These are phyloP conservation scores for Scleroderma citrinum DNA, from an alignment of 768 basidiomycete species.

Conservation along the genomic window DNA sequence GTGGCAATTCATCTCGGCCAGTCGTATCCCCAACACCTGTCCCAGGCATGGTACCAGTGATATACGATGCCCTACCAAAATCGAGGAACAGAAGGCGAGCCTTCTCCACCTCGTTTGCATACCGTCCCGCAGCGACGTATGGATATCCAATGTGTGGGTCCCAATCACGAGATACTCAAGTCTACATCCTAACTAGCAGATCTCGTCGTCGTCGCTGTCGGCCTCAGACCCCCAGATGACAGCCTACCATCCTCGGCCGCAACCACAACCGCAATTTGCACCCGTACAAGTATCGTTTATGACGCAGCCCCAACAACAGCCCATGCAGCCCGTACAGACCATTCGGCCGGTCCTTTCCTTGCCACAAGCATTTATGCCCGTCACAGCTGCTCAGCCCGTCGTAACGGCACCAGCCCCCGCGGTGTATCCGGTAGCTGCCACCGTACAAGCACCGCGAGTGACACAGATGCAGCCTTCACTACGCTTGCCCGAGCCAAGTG, in stretches of 20 bases:
- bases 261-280: constrained; percentile 17
- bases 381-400: constrained; percentile 16
- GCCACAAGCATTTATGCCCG: constrained; percentile 23
- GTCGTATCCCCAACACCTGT: constrained; percentile 15
- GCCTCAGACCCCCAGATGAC: constrained; percentile 21
- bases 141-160: constrained; percentile 22
- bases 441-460: constrained; percentile 2
- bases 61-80: not conserved
- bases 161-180: not conserved
- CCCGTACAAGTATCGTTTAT: constrained; percentile 20
- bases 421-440: not conserved
- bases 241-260: constrained; percentile 13
- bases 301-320: constrained; percentile 20
- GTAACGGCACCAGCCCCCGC: constrained; percentile 10
- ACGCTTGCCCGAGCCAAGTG: constrained; percentile 17
- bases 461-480: constrained; percentile 13
- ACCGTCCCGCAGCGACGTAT: constrained; percentile 6
- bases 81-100: constrained; percentile 10
- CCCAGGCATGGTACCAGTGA: not conserved
- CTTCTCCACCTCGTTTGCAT: constrained; percentile 13
- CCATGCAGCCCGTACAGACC: not conserved
- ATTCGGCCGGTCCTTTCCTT: constrained; percentile 9
- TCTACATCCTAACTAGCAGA: constrained; percentile 9
- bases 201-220: not conserved
- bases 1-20: constrained; percentile 17